Percentiles rank a stretch among this genome's conserved stretches.
phyloP scores from a whole-genome alignment of 768 basidiomycete genomes.

The Pilatotrama ljubarskyi region DNA sequence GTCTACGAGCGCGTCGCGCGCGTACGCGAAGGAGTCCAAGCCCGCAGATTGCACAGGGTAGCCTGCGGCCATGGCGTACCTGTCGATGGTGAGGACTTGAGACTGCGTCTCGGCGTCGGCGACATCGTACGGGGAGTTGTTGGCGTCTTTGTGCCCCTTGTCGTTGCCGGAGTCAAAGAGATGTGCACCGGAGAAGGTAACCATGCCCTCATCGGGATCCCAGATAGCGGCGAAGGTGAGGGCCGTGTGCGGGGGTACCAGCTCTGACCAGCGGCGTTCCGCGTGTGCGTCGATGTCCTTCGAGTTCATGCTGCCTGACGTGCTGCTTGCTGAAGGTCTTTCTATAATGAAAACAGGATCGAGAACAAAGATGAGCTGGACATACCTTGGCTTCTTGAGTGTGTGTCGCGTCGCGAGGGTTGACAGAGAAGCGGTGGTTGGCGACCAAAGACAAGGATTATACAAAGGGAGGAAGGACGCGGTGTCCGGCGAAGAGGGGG shows the following conservation, averaged over 20 bases:
- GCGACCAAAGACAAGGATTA: background rate
- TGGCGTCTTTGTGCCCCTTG: conserved; percentile 11
- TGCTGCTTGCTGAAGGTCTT: background rate
- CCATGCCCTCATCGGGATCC: conserved; percentile 57
- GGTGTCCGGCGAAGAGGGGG: conserved; percentile 1
- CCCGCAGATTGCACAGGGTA: conserved; percentile 12
- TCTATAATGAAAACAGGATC: background rate
- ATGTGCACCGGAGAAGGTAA: conserved; percentile 54
- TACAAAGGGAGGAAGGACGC: conserved; percentile 1
- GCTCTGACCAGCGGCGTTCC: conserved; percentile 52
- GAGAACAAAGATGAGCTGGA: background rate
- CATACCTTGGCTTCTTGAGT: background rate
- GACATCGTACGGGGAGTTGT: conserved; percentile 27
- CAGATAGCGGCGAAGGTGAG: conserved; percentile 62
- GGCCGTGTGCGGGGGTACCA: conserved; percentile 55
- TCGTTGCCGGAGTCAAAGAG: conserved; percentile 36
- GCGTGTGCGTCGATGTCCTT: conserved; percentile 15
- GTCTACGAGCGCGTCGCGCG: conserved; percentile 25
- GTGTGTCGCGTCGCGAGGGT: background rate
- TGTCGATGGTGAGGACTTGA: conserved; percentile 32
- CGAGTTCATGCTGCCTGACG: conserved; percentile 1
- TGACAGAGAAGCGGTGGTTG: background rate
- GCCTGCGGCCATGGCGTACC: conserved; percentile 15
- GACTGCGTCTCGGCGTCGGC: conserved; percentile 26
- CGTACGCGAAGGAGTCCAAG: conserved; percentile 21